Conservation (phyloP, 345 rosid genomes). For the Camelina sativa region DNA sequence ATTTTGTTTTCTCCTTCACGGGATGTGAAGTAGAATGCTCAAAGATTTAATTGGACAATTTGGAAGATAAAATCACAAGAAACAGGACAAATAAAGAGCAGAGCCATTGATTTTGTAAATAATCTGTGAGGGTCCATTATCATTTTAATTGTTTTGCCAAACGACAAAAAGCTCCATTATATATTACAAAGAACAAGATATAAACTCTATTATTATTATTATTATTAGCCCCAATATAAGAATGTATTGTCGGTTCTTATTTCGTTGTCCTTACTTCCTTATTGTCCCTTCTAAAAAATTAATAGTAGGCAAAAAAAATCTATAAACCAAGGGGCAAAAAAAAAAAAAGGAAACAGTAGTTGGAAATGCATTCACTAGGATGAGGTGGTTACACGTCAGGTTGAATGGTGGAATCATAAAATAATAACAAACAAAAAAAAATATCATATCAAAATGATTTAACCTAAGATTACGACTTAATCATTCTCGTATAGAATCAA, state of each 20-base stretch:
- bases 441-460: slow-evolving; percentile 40
- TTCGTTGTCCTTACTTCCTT: slow-evolving; percentile 18
- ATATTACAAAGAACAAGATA: slow-evolving; percentile 7
- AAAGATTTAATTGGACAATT: slow-evolving; percentile 20
- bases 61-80: slow-evolving; percentile 29
- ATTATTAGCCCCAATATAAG: slow-evolving; percentile 19
- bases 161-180: slow-evolving; percentile 34
- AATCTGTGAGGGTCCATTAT: slow-evolving; percentile 16
- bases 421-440: slow-evolving; percentile 22
- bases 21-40: slow-evolving; percentile 27
- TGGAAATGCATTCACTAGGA: slow-evolving; percentile 17
- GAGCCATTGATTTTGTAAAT: too few species aligned
- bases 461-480: slow-evolving; percentile 42
- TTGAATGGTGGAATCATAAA: slow-evolving; percentile 15
- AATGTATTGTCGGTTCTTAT: slow-evolving; percentile 32
- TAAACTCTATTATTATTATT: background rate
- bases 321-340: background rate
- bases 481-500: slow-evolving; percentile 40
- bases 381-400: slow-evolving; percentile 41
- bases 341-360: background rate
- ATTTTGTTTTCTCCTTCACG: slow-evolving; percentile 20
- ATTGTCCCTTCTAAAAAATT: background rate
- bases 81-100: slow-evolving; percentile 20
- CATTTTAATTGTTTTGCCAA: slow-evolving; percentile 19
- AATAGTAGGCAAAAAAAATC: background rate